Evolutionary conservation across 768 basidiomycete genomes (phyloP).

Genomic region (Lepiota venenata): DNA sequence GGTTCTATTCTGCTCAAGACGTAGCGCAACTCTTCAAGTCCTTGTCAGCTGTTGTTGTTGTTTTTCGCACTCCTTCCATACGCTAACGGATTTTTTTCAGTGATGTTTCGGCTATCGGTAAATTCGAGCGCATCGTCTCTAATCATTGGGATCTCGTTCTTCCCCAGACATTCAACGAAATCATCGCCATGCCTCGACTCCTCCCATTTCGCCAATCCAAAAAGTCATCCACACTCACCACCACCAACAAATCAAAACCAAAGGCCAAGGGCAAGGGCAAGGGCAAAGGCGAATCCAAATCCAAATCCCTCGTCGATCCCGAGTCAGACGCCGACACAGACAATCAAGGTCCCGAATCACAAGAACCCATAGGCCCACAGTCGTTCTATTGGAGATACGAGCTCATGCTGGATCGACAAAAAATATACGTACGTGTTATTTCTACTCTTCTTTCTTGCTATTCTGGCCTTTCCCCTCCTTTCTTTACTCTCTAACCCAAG

Average conservation of each 20-base stretch:
- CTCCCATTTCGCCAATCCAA: background rate
- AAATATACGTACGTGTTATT: slow-evolving; percentile 30
- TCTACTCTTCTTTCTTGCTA: background rate
- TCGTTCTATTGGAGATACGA: slow-evolving; percentile 48
- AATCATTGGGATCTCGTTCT: slow-evolving; percentile 47
- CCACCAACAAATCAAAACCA: background rate
- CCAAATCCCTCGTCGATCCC: slow-evolving; percentile 29
- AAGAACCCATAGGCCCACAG: slow-evolving; percentile 38
- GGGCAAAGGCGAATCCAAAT: background rate
- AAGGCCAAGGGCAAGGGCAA: background rate
- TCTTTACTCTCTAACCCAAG: background rate
- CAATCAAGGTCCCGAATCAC: slow-evolving; percentile 14
- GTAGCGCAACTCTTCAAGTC: slow-evolving; percentile 39
- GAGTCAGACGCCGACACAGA: slow-evolving; percentile 32
- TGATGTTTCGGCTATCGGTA: slow-evolving; percentile 33
- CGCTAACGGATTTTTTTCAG: slow-evolving; percentile 22
- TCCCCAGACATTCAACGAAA: slow-evolving; percentile 44
- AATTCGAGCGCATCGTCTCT: slow-evolving; percentile 47
- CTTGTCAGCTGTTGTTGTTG: slow-evolving; percentile 34
- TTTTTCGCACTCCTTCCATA: background rate
- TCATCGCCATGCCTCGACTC: background rate
- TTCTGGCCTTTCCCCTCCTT: background rate
- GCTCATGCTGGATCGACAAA: slow-evolving; percentile 29
- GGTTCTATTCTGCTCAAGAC: slow-evolving; percentile 55
- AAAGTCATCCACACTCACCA: background rate